Evolutionary conservation across 352 stramenopile species (phyloP).

Genomic region (Peronospora tabacina): DNA sequence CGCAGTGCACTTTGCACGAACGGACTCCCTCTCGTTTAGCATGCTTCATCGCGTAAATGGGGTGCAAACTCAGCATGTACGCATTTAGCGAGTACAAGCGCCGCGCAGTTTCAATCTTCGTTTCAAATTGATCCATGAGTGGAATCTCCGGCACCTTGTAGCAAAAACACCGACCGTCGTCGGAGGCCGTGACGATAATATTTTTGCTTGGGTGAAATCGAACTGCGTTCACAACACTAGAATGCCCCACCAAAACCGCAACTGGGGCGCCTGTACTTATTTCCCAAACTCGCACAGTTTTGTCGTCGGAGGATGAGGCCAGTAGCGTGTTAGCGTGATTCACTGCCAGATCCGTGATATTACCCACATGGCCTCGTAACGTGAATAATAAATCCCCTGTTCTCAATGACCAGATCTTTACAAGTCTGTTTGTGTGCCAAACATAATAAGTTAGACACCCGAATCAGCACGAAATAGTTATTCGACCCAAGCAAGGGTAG

Average conservation of each 20-base stretch:
- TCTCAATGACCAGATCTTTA: constrained; percentile 94
- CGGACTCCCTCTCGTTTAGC: constrained; percentile 39
- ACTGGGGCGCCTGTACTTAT: constrained; percentile 74
- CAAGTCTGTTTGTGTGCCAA: constrained; percentile 50
- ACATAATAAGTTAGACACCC: constrained; percentile 6
- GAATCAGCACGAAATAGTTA: background rate
- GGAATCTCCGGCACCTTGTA: constrained; percentile 83
- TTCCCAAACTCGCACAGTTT: constrained; percentile 86
- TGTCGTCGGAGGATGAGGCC: constrained; percentile 84
- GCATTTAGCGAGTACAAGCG: constrained; percentile 59
- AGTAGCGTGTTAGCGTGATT: constrained; percentile 77
- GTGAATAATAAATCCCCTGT: constrained; percentile 80
- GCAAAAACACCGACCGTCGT: constrained; percentile 87
- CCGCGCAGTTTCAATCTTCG: constrained; percentile 71
- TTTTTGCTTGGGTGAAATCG: constrained; percentile 84
- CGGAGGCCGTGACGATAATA: constrained; percentile 87
- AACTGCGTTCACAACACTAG: constrained; percentile 79
- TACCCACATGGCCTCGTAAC: constrained; percentile 77
- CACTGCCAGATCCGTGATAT: constrained; percentile 86
- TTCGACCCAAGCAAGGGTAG: background rate
- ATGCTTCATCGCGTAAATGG: constrained; percentile 72
- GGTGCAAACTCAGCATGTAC: constrained; percentile 76
- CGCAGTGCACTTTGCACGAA: constrained; percentile 67
- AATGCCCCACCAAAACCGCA: constrained; percentile 79
- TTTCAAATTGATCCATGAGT: constrained; percentile 41